A percentile compares a stretch with the other conserved stretches of the same genome.
Evolutionary conservation across 202 grass and related monocot species (phyloP).

Genomic region (Elaeis oleifera): DNA sequence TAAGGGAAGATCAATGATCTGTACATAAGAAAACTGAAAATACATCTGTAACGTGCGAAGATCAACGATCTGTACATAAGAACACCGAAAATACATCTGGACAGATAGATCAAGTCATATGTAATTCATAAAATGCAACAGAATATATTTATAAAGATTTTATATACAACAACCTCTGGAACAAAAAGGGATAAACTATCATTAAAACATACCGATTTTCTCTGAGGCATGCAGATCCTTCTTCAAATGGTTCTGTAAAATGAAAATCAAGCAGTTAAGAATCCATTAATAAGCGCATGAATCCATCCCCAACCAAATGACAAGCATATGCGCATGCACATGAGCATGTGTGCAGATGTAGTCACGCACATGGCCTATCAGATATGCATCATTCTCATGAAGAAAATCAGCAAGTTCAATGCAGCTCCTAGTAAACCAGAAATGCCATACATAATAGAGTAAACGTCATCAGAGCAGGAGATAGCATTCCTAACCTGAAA

Average conservation of each 20-base stretch:
- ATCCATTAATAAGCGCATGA: too few species aligned
- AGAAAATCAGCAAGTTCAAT: not conserved
- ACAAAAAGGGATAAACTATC: not conserved
- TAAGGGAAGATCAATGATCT: too few species aligned
- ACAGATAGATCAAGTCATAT: too few species aligned
- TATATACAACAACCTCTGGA: not conserved
- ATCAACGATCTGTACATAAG: too few species aligned
- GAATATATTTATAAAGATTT: not conserved
- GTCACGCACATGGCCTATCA: too few species aligned
- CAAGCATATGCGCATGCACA: too few species aligned
- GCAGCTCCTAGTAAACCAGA: slow-evolving; percentile 2
- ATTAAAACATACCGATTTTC: slow-evolving; percentile 43
- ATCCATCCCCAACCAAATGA: too few species aligned
- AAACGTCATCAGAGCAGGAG: not conserved
- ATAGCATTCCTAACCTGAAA: slow-evolving; percentile 46
- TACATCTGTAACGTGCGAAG: too few species aligned
- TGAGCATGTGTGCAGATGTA: too few species aligned
- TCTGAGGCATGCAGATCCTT: slow-evolving; percentile 43
- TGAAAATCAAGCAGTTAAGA: slow-evolving; percentile 4
- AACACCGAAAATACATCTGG: too few species aligned
- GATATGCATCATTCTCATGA: too few species aligned
- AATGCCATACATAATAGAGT: not conserved
- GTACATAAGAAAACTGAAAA: too few species aligned
- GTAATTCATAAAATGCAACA: not conserved
- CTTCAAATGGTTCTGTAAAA: slow-evolving; percentile 64